These are phyloP conservation scores for Coniochaeta sp. DNA, from an alignment of 2,329 filamentous ascomycete genomes.

Conservation along the genomic window DNA sequence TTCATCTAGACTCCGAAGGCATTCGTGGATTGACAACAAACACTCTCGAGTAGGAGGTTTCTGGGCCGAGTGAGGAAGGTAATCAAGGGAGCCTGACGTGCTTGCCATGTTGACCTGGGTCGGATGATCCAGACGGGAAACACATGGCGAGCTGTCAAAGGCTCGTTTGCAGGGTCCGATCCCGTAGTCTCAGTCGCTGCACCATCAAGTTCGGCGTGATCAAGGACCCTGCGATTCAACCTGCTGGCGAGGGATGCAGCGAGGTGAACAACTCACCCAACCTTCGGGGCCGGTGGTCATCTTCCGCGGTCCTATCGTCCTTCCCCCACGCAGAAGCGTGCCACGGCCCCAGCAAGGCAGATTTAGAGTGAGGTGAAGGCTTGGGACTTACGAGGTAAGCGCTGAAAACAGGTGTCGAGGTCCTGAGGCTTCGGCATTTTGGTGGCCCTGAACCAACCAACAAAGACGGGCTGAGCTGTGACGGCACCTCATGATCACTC, in stretches of 20 bases:
- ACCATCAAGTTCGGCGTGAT: background rate
- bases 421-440: background rate
- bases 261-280: background rate
- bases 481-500: slow-evolving; percentile 1
- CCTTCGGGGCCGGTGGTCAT: background rate
- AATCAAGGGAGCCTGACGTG: background rate
- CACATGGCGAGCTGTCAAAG: background rate
- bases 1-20: background rate
- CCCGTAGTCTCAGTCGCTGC: background rate
- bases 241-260: background rate
- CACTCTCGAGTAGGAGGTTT: background rate
- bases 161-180: background rate
- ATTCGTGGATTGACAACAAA: background rate
- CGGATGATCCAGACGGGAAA: background rate
- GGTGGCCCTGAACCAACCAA: background rate
- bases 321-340: background rate
- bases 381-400: background rate
- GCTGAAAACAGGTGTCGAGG: background rate
- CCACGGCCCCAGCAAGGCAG: background rate
- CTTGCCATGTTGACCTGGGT: background rate
- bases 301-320: background rate
- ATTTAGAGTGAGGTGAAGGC: background rate
- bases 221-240: background rate
- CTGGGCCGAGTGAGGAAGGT: background rate
- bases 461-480: background rate